These are phyloP conservation scores for Pilasporangium apinafurcum DNA, from an alignment of 352 stramenopile genomes.

Conservation along the genomic window DNA sequence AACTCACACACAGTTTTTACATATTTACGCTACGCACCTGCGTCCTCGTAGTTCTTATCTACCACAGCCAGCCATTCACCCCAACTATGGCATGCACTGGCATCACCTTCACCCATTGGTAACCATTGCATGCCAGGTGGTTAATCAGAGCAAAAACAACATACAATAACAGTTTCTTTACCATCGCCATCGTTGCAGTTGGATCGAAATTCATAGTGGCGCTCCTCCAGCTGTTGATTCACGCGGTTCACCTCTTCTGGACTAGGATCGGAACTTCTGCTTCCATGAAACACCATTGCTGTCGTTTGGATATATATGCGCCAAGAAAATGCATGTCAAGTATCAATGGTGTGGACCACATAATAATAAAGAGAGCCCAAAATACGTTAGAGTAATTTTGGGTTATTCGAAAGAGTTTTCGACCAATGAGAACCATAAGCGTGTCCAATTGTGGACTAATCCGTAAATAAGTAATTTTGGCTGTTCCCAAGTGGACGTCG, in stretches of 20 bases:
- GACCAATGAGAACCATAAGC: no score
- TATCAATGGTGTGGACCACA: no score
- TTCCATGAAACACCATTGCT: conserved; percentile 29
- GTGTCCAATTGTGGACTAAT: no score
- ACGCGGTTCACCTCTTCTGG: conserved; percentile 64
- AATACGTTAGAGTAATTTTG: no score
- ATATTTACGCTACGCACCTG: conserved; percentile 20
- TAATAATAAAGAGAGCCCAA: no score
- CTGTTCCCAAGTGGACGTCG: no score
- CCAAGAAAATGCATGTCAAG: no score
- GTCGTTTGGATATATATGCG: no score
- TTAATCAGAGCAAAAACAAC: background rate
- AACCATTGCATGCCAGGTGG: no score
- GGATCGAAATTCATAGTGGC: conserved; percentile 84
- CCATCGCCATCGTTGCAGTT: conserved; percentile 81
- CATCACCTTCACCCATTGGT: conserved; percentile 26
- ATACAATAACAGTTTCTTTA: background rate
- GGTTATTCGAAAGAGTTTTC: no score
- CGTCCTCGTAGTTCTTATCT: conserved; percentile 79
- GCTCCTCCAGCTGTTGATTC: conserved; percentile 82
- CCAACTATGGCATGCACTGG: conserved; percentile 84
- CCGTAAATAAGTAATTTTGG: no score
- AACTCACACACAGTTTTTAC: background rate
- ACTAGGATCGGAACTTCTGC: conserved; percentile 34
- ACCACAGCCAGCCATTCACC: conserved; percentile 84